Percentiles rank a stretch among this genome's conserved stretches.
Evolutionary conservation across 2,329 filamentous ascomycete genomes (phyloP).

Genomic region (Xylariaceae sp.): DNA sequence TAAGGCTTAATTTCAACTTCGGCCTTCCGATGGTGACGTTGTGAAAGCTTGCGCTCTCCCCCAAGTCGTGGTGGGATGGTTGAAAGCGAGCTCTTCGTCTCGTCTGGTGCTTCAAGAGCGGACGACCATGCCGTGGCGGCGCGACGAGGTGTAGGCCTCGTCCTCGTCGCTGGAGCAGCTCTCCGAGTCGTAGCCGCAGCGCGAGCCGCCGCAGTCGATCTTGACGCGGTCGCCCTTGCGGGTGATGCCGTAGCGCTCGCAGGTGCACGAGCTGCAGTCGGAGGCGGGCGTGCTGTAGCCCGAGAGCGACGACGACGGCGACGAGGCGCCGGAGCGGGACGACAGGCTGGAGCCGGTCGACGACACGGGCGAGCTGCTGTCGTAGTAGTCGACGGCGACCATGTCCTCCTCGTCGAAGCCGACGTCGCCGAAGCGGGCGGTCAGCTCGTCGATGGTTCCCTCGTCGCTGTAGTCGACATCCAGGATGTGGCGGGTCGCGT

Average conservation of each 20-base stretch:
- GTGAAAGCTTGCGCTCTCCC: conserved; percentile 9
- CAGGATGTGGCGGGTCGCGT: conserved; percentile 81
- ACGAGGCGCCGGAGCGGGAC: conserved; percentile 64
- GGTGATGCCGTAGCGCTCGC: conserved; percentile 94
- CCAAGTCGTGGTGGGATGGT: conserved; percentile 2
- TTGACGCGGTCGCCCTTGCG: conserved; percentile 88
- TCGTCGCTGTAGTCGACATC: conserved; percentile 69
- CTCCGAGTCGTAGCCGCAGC: conserved; percentile 71
- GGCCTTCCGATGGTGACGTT: conserved; percentile 15
- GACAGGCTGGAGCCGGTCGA: conserved; percentile 64
- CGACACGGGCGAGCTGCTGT: conserved; percentile 53
- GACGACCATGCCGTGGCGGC: conserved; percentile 58
- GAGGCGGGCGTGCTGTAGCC: conserved; percentile 75
- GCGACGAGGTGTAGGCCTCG: conserved; percentile 47
- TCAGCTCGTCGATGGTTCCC: conserved; percentile 70
- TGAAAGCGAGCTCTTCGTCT: conserved; percentile 19
- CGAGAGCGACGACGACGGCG: conserved; percentile 64
- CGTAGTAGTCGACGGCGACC: conserved; percentile 48
- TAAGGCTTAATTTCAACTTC: conserved; percentile 14
- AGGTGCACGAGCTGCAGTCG: conserved; percentile 75
- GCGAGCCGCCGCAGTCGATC: conserved; percentile 85
- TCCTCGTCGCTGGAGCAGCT: conserved; percentile 63
- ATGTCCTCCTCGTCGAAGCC: conserved; percentile 52
- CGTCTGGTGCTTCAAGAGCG: conserved; percentile 30
- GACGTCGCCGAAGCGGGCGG: conserved; percentile 60